Evolutionary conservation across 2,329 filamentous ascomycete species (phyloP).

Genomic region (Neodidymelliopsis sp.): DNA sequence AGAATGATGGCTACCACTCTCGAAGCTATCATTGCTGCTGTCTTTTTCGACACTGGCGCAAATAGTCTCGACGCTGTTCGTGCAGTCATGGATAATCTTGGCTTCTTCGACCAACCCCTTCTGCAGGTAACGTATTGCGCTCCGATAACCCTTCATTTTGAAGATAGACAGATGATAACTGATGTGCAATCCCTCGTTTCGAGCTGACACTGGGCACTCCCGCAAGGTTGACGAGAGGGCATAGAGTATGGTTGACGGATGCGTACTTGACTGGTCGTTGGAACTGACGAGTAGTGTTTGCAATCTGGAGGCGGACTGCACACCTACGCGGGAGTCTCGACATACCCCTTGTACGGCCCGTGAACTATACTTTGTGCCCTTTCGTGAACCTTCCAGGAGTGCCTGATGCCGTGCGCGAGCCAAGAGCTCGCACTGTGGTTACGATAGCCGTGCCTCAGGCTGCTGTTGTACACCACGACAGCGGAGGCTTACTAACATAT

Average conservation of each 20-base stretch:
- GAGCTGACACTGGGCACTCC: not conserved
- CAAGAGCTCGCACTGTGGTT: slow-evolving; percentile 13
- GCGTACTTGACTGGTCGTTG: not conserved
- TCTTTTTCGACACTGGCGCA: not conserved
- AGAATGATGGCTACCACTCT: slow-evolving; percentile 1
- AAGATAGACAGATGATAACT: slow-evolving; percentile 8
- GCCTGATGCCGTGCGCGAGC: not conserved
- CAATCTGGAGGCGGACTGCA: no score
- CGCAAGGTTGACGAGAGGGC: not conserved
- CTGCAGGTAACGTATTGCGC: not conserved
- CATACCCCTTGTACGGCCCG: no score
- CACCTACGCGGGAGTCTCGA: no score
- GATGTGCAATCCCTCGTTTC: slow-evolving; percentile 3
- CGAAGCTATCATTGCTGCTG: slow-evolving; percentile 6
- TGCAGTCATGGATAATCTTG: not conserved
- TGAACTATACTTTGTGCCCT: not conserved
- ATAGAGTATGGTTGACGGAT: not conserved
- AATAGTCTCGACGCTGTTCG: not conserved
- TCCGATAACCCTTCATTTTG: not conserved
- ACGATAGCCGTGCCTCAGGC: slow-evolving; percentile 17
- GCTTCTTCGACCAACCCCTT: not conserved
- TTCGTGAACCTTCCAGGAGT: not conserved
- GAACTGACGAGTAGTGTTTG: no score
- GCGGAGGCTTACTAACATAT: not conserved
- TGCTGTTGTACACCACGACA: slow-evolving; percentile 13